These are phyloP conservation scores for Sporormia fimetaria DNA, from an alignment of 495 filamentous ascomycete species.

Conservation along the genomic window DNA sequence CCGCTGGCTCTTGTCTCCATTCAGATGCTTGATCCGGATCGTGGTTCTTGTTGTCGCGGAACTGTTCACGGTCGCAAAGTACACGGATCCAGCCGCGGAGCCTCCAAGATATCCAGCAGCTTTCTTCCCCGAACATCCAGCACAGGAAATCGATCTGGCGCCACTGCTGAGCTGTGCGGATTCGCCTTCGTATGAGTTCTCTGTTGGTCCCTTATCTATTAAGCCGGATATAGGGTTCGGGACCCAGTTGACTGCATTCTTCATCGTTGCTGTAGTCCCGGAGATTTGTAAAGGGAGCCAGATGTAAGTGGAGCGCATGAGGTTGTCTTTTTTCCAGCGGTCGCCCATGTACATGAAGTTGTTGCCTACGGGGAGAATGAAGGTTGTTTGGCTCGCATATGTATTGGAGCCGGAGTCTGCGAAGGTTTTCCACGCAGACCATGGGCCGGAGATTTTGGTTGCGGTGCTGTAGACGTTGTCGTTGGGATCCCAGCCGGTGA, in stretches of 20 bases:
- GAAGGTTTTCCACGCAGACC: conserved; percentile 50
- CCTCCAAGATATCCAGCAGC: conserved; percentile 47
- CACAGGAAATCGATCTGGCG: conserved; percentile 35
- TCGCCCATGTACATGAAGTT: conserved; percentile 55
- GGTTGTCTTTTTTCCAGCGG: conserved; percentile 48
- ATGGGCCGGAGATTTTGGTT: conserved; percentile 37
- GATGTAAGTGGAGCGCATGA: conserved; percentile 51
- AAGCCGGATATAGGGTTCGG: conserved; percentile 35
- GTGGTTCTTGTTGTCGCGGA: conserved; percentile 40
- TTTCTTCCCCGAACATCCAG: conserved; percentile 36
- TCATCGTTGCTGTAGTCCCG: conserved; percentile 40
- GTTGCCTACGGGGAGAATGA: conserved; percentile 37
- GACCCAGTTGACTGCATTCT: conserved; percentile 45
- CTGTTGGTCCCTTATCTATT: conserved; percentile 35
- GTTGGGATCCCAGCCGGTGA: conserved; percentile 42
- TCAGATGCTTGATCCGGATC: conserved; percentile 43
- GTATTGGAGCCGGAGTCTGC: conserved; percentile 45
- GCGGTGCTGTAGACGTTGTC: conserved; percentile 47
- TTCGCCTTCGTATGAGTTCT: conserved; percentile 43
- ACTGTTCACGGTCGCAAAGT: conserved; percentile 37
- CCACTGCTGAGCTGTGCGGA: conserved; percentile 24
- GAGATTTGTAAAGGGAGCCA: conserved; percentile 53
- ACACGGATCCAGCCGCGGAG: conserved; percentile 36
- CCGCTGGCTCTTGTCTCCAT: conserved; percentile 41
- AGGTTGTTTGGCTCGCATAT: conserved; percentile 43